A percentile compares a stretch with the other conserved stretches of the same genome.
Conservation (phyloP, 805 yeast genomes). For the Isabelozyma rhagii region DNA sequence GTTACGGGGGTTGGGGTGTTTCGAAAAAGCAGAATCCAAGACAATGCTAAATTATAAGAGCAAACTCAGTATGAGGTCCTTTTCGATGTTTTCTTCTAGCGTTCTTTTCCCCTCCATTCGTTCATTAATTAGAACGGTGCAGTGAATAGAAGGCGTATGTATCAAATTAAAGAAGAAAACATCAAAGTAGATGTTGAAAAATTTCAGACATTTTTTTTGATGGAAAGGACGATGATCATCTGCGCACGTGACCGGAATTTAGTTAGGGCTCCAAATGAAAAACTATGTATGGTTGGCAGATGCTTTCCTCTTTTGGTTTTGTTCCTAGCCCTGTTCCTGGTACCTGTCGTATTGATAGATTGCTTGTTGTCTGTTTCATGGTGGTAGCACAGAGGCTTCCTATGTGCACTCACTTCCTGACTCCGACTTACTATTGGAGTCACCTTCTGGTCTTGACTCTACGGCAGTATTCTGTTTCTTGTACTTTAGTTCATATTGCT, state of each 20-base stretch:
- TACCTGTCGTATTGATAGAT: background rate
- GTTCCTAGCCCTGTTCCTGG: background rate
- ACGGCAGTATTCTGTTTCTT: background rate
- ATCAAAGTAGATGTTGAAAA: background rate
- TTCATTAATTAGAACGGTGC: conserved; percentile 32
- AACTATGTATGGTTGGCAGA: background rate
- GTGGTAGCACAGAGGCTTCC: background rate
- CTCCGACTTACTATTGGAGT: no score
- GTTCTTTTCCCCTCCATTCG: conserved; percentile 41
- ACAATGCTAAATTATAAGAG: conserved; percentile 12
- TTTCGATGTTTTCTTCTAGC: conserved; percentile 24
- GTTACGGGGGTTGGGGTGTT: conserved; percentile 11
- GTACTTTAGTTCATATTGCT: background rate
- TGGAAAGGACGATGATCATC: background rate
- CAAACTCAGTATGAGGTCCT: conserved; percentile 34
- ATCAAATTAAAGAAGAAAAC: conserved; percentile 24
- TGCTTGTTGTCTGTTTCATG: background rate
- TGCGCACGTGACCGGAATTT: background rate
- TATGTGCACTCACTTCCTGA: no score
- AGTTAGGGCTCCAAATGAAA: background rate
- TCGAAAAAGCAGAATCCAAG: conserved; percentile 41
- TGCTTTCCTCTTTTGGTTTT: background rate
- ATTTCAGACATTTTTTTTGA: background rate
- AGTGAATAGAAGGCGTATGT: conserved; percentile 40
- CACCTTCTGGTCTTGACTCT: no score